phyloP scores from a whole-genome alignment of 2,329 filamentous ascomycete genomes.

The Ambrosiella xylebori region DNA sequence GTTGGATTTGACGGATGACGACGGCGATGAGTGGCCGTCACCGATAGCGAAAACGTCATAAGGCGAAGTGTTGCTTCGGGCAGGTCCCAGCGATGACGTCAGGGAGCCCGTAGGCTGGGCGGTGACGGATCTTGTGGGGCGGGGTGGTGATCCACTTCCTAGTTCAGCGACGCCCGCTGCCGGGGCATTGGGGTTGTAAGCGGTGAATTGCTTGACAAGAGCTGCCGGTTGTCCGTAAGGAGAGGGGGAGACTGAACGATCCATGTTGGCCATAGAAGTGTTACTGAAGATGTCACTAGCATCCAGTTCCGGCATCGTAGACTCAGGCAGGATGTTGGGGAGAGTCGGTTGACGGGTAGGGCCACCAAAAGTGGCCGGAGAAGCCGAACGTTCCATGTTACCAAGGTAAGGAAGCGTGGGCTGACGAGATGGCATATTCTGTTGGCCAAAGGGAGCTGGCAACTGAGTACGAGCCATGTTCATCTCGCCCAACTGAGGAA shows the following conservation, averaged over 20 bases:
- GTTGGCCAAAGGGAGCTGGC: slow-evolving; percentile 8
- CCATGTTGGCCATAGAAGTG: slow-evolving; percentile 13
- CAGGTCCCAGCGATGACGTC: slow-evolving; percentile 1
- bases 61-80: slow-evolving; percentile 10
- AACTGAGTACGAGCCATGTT: slow-evolving; percentile 10
- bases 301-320: slow-evolving; percentile 14
- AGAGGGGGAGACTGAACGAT: slow-evolving; percentile 15
- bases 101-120: slow-evolving; percentile 10
- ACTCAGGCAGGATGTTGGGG: slow-evolving; percentile 7
- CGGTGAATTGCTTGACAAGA: slow-evolving; percentile 12
- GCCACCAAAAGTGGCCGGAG: slow-evolving; percentile 5
- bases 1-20: slow-evolving; percentile 16
- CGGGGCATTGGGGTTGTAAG: slow-evolving; percentile 7
- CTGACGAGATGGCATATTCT: slow-evolving; percentile 1
- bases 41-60: slow-evolving; percentile 20
- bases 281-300: slow-evolving; percentile 2
- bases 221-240: slow-evolving; percentile 15
- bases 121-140: slow-evolving; percentile 15
- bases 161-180: slow-evolving; percentile 19
- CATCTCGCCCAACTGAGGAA: slow-evolving; percentile 4
- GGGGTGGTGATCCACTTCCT: slow-evolving; percentile 18
- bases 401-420: background rate
- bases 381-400: slow-evolving; percentile 1
- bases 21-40: slow-evolving; percentile 20
- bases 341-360: slow-evolving; percentile 4